Percentiles rank a stretch among this genome's conserved stretches.
phyloP scores from a whole-genome alignment of 2,329 filamentous ascomycete genomes.

The Pseudogymnoascus sp. region DNA sequence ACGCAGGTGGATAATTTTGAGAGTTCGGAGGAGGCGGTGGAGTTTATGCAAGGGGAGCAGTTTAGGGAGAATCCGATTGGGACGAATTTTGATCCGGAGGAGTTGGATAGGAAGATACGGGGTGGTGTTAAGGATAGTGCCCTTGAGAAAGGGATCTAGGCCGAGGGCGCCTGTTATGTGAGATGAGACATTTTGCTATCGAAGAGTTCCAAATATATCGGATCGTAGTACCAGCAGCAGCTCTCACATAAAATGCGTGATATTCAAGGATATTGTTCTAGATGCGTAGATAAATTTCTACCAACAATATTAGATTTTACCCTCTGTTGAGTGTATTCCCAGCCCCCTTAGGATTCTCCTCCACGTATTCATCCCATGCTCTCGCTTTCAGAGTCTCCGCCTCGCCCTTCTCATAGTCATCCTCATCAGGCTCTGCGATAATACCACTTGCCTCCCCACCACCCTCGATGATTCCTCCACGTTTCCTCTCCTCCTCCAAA shows the following conservation, averaged over 20 bases:
- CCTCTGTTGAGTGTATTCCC: conserved; percentile 81
- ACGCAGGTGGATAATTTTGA: conserved; percentile 40
- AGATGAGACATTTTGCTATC: not conserved
- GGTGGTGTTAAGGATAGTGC: conserved; percentile 21
- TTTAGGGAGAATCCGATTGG: conserved; percentile 39
- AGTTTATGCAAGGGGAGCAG: conserved; percentile 33
- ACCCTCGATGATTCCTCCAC: conserved; percentile 86
- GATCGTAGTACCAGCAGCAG: not conserved
- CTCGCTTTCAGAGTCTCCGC: conserved; percentile 87
- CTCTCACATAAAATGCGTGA: not conserved
- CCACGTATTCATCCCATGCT: conserved; percentile 90
- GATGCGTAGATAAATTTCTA: not conserved
- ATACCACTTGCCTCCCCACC: conserved; percentile 69
- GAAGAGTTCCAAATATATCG: not conserved
- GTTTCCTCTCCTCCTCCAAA: conserved; percentile 76
- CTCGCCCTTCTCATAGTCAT: conserved; percentile 81
- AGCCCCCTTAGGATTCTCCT: conserved; percentile 77
- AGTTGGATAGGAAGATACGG: conserved; percentile 28
- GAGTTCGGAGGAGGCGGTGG: conserved; percentile 30
- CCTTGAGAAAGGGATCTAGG: conserved; percentile 5
- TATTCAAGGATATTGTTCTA: not conserved
- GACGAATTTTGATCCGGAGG: conserved; percentile 39
- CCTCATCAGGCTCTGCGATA: conserved; percentile 73
- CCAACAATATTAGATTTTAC: conserved; percentile 25
- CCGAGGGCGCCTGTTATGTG: not conserved